phyloP scores from a whole-genome alignment of 2,329 filamentous ascomycete genomes.

The Ophiostoma perfectum region DNA sequence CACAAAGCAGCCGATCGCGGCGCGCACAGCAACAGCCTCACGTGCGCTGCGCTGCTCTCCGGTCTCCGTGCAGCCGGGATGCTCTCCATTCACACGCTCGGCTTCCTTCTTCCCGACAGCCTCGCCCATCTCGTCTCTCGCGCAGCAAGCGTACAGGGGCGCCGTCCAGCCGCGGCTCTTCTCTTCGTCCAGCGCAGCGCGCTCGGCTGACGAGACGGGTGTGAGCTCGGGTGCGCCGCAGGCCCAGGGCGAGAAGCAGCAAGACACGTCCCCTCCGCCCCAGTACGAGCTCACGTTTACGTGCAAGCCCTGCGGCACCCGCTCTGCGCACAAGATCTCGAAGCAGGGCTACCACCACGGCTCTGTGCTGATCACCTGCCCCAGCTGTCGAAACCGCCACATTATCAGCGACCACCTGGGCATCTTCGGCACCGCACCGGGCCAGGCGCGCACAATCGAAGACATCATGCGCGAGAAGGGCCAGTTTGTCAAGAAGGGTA shows the following conservation, averaged over 20 bases:
- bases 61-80: neutral
- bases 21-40: conserved; percentile 1
- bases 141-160: no score
- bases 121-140: neutral
- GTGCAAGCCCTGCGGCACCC: conserved; percentile 74
- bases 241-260: neutral
- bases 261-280: conserved; percentile 39
- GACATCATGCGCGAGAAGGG: conserved; percentile 74
- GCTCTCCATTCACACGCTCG: neutral
- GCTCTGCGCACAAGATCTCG: conserved; percentile 78
- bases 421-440: conserved; percentile 63
- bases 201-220: conserved; percentile 1
- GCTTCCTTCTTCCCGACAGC: neutral
- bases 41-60: conserved; percentile 7
- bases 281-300: conserved; percentile 89
- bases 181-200: neutral
- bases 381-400: conserved; percentile 78
- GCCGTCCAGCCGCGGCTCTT: neutral
- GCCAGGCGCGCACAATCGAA: conserved; percentile 59
- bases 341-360: conserved; percentile 95
- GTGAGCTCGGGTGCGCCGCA: neutral
- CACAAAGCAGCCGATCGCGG: conserved; percentile 1
- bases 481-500: conserved; percentile 64
- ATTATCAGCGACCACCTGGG: conserved; percentile 83
- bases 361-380: conserved; percentile 83